Percentiles rank a stretch among this genome's conserved stretches.
Conservation (phyloP, 2,329 filamentous ascomycete genomes). For the Gnomoniopsis sp. region DNA sequence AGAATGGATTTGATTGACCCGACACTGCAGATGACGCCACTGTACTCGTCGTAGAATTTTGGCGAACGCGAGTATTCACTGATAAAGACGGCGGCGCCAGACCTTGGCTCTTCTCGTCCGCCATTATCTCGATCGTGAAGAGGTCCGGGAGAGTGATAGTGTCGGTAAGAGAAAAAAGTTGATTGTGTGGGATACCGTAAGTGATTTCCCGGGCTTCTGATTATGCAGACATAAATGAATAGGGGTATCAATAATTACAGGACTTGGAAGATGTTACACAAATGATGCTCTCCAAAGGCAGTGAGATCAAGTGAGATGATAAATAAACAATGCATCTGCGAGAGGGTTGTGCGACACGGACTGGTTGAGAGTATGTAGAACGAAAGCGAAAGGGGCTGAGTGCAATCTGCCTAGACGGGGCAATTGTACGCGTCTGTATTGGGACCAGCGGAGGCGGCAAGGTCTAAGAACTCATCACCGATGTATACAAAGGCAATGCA, state of each 20-base stretch:
- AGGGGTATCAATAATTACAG: not conserved
- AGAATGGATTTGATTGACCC: conserved; percentile 15
- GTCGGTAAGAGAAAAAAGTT: not conserved
- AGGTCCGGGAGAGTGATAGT: not conserved
- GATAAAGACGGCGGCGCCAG: conserved; percentile 12
- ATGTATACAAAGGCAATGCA: conserved; percentile 4
- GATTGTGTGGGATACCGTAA: not conserved
- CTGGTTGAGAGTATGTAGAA: not conserved
- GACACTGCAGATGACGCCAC: conserved; percentile 10
- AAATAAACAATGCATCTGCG: too few species aligned
- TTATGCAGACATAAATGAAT: too few species aligned
- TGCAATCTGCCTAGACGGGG: conserved; percentile 10
- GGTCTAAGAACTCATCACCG: not conserved
- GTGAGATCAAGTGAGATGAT: too few species aligned
- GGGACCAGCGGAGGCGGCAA: not conserved
- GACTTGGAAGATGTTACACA: not conserved
- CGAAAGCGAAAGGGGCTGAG: conserved; percentile 5
- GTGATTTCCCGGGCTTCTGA: not conserved
- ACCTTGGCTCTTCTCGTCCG: not conserved
- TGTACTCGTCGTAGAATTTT: conserved; percentile 11
- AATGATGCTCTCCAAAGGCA: too few species aligned
- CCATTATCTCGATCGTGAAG: not conserved
- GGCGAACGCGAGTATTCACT: conserved; percentile 10
- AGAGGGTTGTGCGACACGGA: not conserved
- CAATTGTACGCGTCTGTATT: conserved; percentile 6